Base-by-base conservation (phyloP, 2,329 filamentous ascomycete species). In the Botrytis paeoniae region DNA sequence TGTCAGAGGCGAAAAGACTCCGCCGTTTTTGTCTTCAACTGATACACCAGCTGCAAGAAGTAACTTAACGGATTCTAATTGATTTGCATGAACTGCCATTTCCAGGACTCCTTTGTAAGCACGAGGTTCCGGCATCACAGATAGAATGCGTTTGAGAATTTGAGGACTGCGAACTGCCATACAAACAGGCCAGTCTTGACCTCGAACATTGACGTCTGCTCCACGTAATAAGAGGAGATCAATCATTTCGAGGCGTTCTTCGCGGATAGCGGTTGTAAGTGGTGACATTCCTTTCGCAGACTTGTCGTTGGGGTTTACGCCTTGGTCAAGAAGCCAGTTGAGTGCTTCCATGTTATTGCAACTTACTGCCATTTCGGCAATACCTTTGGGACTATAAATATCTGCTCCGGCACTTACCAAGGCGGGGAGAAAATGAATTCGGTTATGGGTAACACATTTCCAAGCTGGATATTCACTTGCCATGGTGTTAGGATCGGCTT, bases 21-120 rank as follows among this genome's bases (percentile, higher is more conserved):
- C 91, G 32, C 89, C 90, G 78, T 91, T 92, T 82, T 90, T 90
- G 82, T 92, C 91, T 80, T 92, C 90, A 71, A 92, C 89, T 59
- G 86, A 89, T 29, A 92, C 87, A 1, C 78, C 78, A 1, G 78
- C 78, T 0, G 74, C 78, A 4, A 79, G 64, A 41, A 79, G 74
- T 7, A 92, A 82, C 81, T 91, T 91, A 81, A 93, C 85, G 51
- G 87, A 90, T 74, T 91, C 89, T 22, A 92, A 84, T 80, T 92
- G 86, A 80, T 91, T 87, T 29, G 90, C 90, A 1, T 87, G 85
- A 12, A 92, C 90, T 2, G 90, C 90, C 84, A 89, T 88, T 78
- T 92, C 90, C 80, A 92, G 85, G 0, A 91, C 86, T 10, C 90
- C 90, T 80, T 90, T 90, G 83, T 89, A 89, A 7, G 88, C 86